Conservation (phyloP, 2,329 filamentous ascomycete species). For the Aspergillus udagawae region DNA sequence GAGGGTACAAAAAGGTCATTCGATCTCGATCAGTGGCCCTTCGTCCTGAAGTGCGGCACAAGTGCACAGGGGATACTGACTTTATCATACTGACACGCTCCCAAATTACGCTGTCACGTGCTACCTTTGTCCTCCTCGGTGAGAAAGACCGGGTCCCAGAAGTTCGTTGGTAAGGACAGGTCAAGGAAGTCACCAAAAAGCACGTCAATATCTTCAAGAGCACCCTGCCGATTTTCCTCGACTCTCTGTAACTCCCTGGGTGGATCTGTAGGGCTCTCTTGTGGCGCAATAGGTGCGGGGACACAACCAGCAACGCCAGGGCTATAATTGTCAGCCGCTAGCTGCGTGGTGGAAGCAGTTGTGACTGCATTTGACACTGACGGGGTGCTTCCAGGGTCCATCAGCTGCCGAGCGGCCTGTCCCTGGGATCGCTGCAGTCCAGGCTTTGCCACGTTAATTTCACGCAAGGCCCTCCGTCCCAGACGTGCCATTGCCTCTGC, state of each 20-base stretch:
- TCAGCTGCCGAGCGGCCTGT: conserved; percentile 8
- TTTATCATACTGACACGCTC: background rate
- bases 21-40: background rate
- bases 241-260: conserved; percentile 43
- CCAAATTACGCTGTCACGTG: background rate
- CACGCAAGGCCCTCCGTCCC: conserved; percentile 34
- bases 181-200: conserved; percentile 35
- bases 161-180: conserved; percentile 33
- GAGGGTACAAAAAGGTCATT: background rate
- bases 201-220: conserved; percentile 33
- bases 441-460: conserved; percentile 20
- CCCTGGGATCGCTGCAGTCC: conserved; percentile 7
- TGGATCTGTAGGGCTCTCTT: conserved; percentile 9
- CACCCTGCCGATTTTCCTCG: conserved; percentile 37
- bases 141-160: conserved; percentile 34
- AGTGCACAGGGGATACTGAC: background rate
- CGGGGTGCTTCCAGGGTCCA: background rate
- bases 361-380: background rate
- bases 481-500: conserved; percentile 41
- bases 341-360: background rate
- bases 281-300: background rate
- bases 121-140: conserved; percentile 1
- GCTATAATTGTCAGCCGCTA: background rate
- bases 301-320: background rate
- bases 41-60: background rate